These are phyloP conservation scores for Jaapia argillacea DNA, from an alignment of 768 basidiomycete genomes.

Conservation along the genomic window DNA sequence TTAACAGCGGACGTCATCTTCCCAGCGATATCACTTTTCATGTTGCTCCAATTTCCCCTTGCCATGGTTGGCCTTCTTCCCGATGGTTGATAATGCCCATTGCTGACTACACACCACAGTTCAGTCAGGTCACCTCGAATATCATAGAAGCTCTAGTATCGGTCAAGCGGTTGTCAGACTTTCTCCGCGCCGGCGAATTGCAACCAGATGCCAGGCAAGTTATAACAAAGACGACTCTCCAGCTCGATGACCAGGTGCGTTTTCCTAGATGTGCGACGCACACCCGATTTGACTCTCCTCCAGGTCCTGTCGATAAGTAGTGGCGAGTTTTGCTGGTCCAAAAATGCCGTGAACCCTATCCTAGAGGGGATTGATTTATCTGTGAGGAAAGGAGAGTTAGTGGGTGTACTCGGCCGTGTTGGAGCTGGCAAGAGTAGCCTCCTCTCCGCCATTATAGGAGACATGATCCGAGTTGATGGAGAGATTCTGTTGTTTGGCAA, in stretches of 20 bases:
- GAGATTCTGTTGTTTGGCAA: constrained; percentile 57
- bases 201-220: constrained; percentile 67
- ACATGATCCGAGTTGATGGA: constrained; percentile 75
- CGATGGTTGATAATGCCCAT: too few species aligned
- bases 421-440: constrained; percentile 86
- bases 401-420: constrained; percentile 82
- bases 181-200: constrained; percentile 71
- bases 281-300: neutral
- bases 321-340: constrained; percentile 80
- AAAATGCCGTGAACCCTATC: constrained; percentile 41
- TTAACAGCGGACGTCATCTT: constrained; percentile 90
- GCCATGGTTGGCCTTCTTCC: constrained; percentile 47
- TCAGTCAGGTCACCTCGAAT: constrained; percentile 64
- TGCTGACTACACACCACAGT: constrained; percentile 24
- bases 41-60: constrained; percentile 79
- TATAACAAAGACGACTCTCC: constrained; percentile 31
- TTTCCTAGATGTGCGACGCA: neutral
- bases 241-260: constrained; percentile 58
- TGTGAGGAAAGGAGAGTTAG: constrained; percentile 74
- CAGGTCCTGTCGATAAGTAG: constrained; percentile 59
- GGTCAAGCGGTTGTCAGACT: constrained; percentile 64
- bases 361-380: constrained; percentile 71
- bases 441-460: constrained; percentile 74
- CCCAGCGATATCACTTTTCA: constrained; percentile 88
- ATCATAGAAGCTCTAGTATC: constrained; percentile 85